phyloP scores from a whole-genome alignment of 164 flowering plant genomes.

The Vitis vinifera region ASM3070453v1 NC_081820.1:2159001-2159500 shows the following conservation, averaged over 20 bases:
- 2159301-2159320: slow-evolving; percentile 64
- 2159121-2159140: slow-evolving; percentile 67
- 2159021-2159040: slow-evolving; percentile 4
- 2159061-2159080: slow-evolving; percentile 78
- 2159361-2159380: slow-evolving; percentile 81
- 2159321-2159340: slow-evolving; percentile 70
- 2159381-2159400: slow-evolving; percentile 81
- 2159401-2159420: slow-evolving; percentile 52
- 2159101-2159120: slow-evolving; percentile 91
- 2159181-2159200: slow-evolving; percentile 42
- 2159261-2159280: slow-evolving; percentile 87
- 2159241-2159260: slow-evolving; percentile 80
- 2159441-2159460: slow-evolving; percentile 83
- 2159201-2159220: slow-evolving; percentile 79
- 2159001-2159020: neutral
- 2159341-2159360: slow-evolving; percentile 68
- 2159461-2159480: slow-evolving; percentile 30
- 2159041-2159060: slow-evolving; percentile 97
- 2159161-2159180: slow-evolving; percentile 35
- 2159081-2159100: slow-evolving; percentile 94
- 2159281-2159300: slow-evolving; percentile 79
- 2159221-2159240: slow-evolving; percentile 84
- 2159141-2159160: slow-evolving; percentile 77
- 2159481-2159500: slow-evolving; percentile 14
- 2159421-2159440: slow-evolving; percentile 64